These are phyloP conservation scores for Bassia scoparia DNA, from an alignment of 148 eudicot species.

Conservation along the genomic window DNA sequence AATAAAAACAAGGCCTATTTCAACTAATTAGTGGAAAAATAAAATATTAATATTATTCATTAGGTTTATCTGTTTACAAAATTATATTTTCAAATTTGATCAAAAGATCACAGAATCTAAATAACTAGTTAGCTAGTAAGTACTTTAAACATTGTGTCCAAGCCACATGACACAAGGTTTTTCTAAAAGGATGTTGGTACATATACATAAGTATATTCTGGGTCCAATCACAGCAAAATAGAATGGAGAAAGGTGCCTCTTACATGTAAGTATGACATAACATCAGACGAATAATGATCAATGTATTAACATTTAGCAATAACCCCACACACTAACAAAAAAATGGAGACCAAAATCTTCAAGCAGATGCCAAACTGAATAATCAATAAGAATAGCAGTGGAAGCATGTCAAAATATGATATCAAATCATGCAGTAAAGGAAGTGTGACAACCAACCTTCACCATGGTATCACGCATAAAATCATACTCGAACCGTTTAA, in stretches of 20 bases:
- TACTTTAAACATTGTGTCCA: no score
- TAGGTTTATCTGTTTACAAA: no score
- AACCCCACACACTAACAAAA: background rate
- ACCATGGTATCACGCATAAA: slow-evolving; percentile 89
- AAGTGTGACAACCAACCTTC: slow-evolving; percentile 44
- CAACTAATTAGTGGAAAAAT: no score
- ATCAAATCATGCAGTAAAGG: slow-evolving; percentile 6
- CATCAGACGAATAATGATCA: background rate
- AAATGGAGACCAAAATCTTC: background rate
- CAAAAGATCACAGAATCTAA: no score
- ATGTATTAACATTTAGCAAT: no score
- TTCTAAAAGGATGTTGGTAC: no score
- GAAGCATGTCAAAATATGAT: background rate
- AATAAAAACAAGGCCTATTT: no score
- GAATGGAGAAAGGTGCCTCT: background rate
- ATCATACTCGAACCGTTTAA: slow-evolving; percentile 86
- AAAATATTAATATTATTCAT: no score
- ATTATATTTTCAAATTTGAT: no score
- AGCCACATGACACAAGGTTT: no score
- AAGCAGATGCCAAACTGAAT: background rate
- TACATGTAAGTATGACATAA: background rate
- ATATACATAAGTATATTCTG: background rate
- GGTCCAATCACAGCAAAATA: background rate
- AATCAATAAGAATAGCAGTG: background rate
- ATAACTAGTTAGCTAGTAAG: no score